A percentile compares a stretch with the other conserved stretches of the same genome.
Evolutionary conservation across 345 rosid genomes (phyloP).

Genomic region (Corymbia maculata): DNA sequence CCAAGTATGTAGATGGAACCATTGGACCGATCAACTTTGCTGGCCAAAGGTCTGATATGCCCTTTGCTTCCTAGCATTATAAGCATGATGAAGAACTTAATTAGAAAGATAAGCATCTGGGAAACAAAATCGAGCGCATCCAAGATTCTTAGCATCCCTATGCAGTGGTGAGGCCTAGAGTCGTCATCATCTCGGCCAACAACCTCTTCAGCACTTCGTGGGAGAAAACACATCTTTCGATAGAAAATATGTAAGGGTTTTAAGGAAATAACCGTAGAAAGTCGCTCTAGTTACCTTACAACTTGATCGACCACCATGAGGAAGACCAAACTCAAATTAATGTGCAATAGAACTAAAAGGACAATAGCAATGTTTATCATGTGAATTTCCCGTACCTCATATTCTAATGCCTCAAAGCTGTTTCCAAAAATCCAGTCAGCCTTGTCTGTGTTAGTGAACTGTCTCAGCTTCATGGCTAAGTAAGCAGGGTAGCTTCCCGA

Average conservation of each 20-base stretch:
- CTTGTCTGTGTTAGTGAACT: slow-evolving; percentile 37
- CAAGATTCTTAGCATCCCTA: neutral
- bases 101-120: neutral
- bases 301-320: neutral
- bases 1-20: slow-evolving; percentile 58
- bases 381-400: slow-evolving; percentile 20
- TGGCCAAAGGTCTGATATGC: slow-evolving; percentile 33
- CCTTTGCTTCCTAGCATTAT: slow-evolving; percentile 21
- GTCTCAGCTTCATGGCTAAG: slow-evolving; percentile 41
- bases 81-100: neutral
- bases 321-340: neutral
- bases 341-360: neutral
- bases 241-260: neutral
- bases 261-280: neutral
- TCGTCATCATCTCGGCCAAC: neutral
- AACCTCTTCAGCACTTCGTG: neutral
- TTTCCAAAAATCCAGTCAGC: slow-evolving; percentile 61
- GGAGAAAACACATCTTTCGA: neutral
- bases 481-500: slow-evolving; percentile 40
- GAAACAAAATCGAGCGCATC: too few species aligned
- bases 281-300: neutral
- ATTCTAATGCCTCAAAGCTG: slow-evolving; percentile 45
- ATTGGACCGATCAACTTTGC: slow-evolving; percentile 67
- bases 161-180: neutral
- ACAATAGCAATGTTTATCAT: neutral